Base-by-base conservation (phyloP, 305 asterid species). In the Solanum hybrid region DNA sequence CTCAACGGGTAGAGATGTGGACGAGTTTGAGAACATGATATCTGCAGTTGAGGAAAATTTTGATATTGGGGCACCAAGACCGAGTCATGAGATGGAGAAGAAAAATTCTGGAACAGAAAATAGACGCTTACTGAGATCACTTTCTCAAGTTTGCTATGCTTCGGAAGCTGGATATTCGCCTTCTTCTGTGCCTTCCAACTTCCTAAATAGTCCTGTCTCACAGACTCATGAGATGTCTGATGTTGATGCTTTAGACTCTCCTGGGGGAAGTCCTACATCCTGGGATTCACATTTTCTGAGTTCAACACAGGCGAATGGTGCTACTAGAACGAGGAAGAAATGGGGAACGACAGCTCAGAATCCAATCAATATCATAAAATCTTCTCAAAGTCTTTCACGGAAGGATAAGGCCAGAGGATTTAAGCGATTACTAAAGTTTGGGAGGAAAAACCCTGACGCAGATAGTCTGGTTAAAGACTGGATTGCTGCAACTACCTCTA, bases 161-260 rank as follows among this genome's bases (percentile, higher is more conserved):
- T 88, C 94, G 91, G 94, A 92, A 41, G 92, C 96, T 29, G 92
- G 85, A 79, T 79, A 92, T 65, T 90, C 91, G 39, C 93, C 96
- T 14, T 73, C 91, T 88, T 91, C 90, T 39, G 87, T 94, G 90
- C 91, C 94, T 85, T 91, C 94, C 8, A 78, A 91, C 92, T 93
- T 92, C 90, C 93, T 90, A 86, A 93, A 95, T 89, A 77, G 82
- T 82, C 97, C 97, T 65, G 86, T 94, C 36, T 93, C 97, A 61
- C 95, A 98, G 98, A 95, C 87, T 45, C 96, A 93, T 13, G 99
- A 96, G 93, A 93, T 92, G 89, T 97, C 98, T 72, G 98, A 97
- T 91, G 89, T 94, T 79, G 99, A 96, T 91, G 95, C 96, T 81
- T 93, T 95, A 75, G 97, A 94, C 90, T 95, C 97, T 86, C 97